Evolutionary conservation across 805 yeast genomes (phyloP), one percentile per base, ranked within the genome.

Genomic region (Novakomyces olei): DNA sequence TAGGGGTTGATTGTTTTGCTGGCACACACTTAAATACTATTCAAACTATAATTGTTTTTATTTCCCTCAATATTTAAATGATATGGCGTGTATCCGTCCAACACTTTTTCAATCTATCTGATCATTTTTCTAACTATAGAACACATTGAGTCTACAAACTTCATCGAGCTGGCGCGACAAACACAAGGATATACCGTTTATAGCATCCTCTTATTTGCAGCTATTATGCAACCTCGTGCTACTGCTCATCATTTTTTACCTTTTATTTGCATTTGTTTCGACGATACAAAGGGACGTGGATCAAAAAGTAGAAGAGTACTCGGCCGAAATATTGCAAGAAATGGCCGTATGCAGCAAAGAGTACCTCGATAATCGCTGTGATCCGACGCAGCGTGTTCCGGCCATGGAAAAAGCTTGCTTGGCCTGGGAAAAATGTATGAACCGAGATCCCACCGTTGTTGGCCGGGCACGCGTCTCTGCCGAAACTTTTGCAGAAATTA

Each of bases 381-480:
- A 47, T 41, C 58, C 58, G 7, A 60, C 66, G 2, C 65, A 67
- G 3, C 56, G 85, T 9, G 83, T 71, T 0, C 93, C 92, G 0
- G 81, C 79, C 0, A 49, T 80, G 12, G 88, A 74, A 42, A 50
- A 53, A 2, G 55, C 66, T 9, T 85, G 98, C 50, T 57, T 62
- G 23, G 60, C 59, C 23, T 79, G 92, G 88, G 73, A 67, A 38
- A 63, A 62, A 36, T 88, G 98, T 49, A 78, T 79, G 81, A 67
- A 71, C 42, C 55, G 71, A 31, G 85, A 79, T 39, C 83, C 92
- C 6, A 62, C 65, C 3, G 51, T 50, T 1, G 61, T 72, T 8
- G 83, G 78, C 3, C 63, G 69, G 31, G 76, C 85, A 1, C 62
- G 61, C 38, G 63, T 80, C 35, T 70, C 81, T 30, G 91, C 91